phyloP scores from a whole-genome alignment of 768 basidiomycete species.

The Russula olivacea region DNA sequence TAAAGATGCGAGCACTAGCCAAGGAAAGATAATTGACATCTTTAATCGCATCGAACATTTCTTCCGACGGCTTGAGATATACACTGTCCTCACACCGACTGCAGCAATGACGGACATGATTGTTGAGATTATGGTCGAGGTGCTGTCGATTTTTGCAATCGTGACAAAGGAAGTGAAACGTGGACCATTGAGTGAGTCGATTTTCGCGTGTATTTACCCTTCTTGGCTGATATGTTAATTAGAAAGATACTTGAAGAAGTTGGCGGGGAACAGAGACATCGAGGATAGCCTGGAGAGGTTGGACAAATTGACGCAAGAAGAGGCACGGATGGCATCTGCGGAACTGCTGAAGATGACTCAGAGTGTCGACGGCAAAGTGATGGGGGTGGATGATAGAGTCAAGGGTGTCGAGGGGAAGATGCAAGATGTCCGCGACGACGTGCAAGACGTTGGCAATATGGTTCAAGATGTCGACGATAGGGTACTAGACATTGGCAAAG shows the following conservation, averaged over 20 bases:
- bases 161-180: no score
- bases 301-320: slow-evolving; percentile 1
- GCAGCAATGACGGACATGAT: no score
- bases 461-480: no score
- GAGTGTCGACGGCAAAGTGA: background rate
- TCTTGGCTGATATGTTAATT: background rate
- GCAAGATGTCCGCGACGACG: background rate
- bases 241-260: background rate
- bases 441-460: no score
- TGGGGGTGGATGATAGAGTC: background rate
- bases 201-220: background rate
- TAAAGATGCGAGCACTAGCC: no score
- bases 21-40: no score
- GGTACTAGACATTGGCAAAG: background rate
- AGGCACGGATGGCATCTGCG: background rate
- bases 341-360: background rate
- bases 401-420: background rate
- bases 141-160: no score
- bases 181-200: no score
- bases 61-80: no score
- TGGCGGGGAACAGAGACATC: background rate
- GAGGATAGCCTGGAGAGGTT: background rate
- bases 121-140: no score
- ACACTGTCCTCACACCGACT: no score
- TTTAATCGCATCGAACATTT: no score